Base-by-base conservation (phyloP, 495 filamentous ascomycete species). In the Thermothielavioides terrestris region DNA sequence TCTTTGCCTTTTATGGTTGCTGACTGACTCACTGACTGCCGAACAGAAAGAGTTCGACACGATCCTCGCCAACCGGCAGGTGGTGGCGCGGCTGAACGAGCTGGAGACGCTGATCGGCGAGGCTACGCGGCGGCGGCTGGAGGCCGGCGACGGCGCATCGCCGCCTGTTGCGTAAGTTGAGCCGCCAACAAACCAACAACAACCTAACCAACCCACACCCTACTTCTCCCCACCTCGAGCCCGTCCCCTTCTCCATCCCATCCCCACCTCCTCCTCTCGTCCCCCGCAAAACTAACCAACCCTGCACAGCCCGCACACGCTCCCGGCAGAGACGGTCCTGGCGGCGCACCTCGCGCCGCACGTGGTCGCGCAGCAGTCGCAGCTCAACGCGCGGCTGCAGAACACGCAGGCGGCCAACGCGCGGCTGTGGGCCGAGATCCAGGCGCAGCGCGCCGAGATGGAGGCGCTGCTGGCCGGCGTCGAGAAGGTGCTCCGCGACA, bases 81-180 rank as follows among this genome's bases (percentile, higher is more conserved):
- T 90, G 1, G 77, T 96, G 3, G 54, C 68, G 50, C 79, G 80
- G 37, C 69, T 98, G 48, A 96, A 98, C 71, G 82, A 84, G 57
- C 72, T 96, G 44, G 91, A 98, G 66, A 68, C 70, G 11, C 69
- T 95, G 38, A 76, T 92, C 26, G 71, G 64, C 18, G 88, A 88
- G 35, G 91, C 88, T 2, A 71, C 73, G 22, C 77, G 68, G 53
- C 68, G 68, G 52, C 70, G 85, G 56, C 79, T 74, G 59, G 77
- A 66, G 43, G 44, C 53, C 0, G 49, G 57, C 17, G 47, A 35
- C 21, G 28, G 28, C 5, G 27, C 10, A 6, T 27, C 27, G 31
- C 51, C 64, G 12, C 68, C 73, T 1, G 47, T 74, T 20, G 69
- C 77, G 77, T 79, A 66, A 64, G 73, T 70, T 28, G 36, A 40